phyloP scores from a whole-genome alignment of 768 basidiomycete genomes.

The Leccinum fibrillosum region DNA sequence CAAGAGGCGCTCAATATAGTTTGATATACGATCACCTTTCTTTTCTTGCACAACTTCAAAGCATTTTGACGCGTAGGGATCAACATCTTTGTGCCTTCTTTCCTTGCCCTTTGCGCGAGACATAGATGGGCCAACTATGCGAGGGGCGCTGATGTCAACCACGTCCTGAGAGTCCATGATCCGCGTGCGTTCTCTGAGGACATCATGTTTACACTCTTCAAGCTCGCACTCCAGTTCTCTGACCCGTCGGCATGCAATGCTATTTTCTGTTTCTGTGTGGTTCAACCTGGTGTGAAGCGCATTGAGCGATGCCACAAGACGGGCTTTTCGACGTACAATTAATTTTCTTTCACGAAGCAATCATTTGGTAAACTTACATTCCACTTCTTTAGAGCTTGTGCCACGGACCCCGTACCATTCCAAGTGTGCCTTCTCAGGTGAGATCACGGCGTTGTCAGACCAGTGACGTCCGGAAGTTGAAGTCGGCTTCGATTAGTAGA shows the following conservation, averaged over 20 bases:
- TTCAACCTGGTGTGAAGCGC: constrained; percentile 65
- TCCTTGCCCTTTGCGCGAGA: constrained; percentile 29
- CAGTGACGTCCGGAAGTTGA: constrained; percentile 80
- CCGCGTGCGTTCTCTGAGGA: constrained; percentile 63
- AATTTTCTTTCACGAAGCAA: neutral
- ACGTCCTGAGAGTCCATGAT: constrained; percentile 54
- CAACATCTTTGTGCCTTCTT: constrained; percentile 34
- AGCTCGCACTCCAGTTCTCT: constrained; percentile 84
- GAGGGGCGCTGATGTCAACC: constrained; percentile 17
- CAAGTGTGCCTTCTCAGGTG: constrained; percentile 57
- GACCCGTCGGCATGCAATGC: constrained; percentile 80
- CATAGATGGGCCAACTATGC: constrained; percentile 15
- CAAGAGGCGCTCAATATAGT: neutral
- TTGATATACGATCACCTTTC: constrained; percentile 56
- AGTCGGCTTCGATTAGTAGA: constrained; percentile 40
- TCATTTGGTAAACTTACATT: constrained; percentile 44
- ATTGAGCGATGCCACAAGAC: constrained; percentile 57
- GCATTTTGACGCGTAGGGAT: constrained; percentile 48
- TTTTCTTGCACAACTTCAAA: constrained; percentile 83
- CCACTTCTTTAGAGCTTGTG: constrained; percentile 51
- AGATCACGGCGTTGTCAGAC: constrained; percentile 76
- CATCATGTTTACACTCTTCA: constrained; percentile 79
- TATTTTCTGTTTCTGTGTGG: constrained; percentile 77
- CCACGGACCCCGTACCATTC: constrained; percentile 50
- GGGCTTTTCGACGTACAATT: constrained; percentile 39